Base-by-base conservation (phyloP, 345 rosid genomes). In the Gossypium rotundifolium region DNA sequence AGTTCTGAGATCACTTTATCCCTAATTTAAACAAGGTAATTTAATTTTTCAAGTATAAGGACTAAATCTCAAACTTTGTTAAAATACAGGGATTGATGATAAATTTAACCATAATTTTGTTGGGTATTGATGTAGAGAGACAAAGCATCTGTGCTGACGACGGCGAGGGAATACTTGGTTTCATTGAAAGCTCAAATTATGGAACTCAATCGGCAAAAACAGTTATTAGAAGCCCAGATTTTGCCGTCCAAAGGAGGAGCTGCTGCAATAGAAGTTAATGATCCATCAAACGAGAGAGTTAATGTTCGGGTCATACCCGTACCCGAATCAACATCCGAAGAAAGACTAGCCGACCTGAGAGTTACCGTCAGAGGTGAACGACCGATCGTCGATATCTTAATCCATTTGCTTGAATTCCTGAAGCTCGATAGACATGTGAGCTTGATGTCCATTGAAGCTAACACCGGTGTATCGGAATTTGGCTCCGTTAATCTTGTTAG, bases 391-490 rank as follows among this genome's bases (percentile, higher is more conserved):
- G 86, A 85, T 38, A 20, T 87, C 79, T 78, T 82, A 52, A 84
- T 87, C 77, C 82, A 85, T 20, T 76, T 93, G 33, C 80, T 93
- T 2, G 91, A 93, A 74, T 89, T 93, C 84, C 72, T 93, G 85
- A 90, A 82, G 79, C 86, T 70, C 63, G 79, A 72, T 71, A 76
- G 70, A 45, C 82, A 84, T 79, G 86, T 88, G 69, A 87, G 81
- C 72, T 70, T 89, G 81, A 44, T 84, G 71, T 87, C 93, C 78
- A 70, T 90, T 18, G 87, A 90, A 55, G 87, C 91, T 79, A 79
- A 70, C 70, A 78, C 87, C 49, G 75, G 29, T 33, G 16, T 40
- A n/a, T 46, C 58, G 13, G 82, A 77, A 52, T 67, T 83, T 46
- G 65, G 14, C 70, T 78, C 84, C 16, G 73, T 74, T 52, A 76